phyloP scores from a whole-genome alignment of 2,329 filamentous ascomycete genomes.

The Mycocentrospora acerina region DNA sequence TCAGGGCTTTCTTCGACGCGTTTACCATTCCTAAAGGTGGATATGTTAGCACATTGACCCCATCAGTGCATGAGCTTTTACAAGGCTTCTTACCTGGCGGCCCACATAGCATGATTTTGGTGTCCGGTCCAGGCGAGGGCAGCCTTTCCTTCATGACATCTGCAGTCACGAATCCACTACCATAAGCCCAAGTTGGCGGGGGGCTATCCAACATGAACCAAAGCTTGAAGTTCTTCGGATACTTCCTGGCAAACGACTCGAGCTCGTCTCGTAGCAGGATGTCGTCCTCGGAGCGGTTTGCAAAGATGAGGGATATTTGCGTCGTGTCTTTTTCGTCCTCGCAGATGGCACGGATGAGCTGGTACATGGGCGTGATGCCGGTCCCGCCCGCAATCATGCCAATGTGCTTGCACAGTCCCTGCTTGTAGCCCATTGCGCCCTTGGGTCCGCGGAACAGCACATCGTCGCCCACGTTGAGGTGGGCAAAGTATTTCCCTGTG shows the following conservation, averaged over 20 bases:
- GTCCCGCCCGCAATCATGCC: conserved; percentile 59
- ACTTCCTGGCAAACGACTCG: conserved; percentile 54
- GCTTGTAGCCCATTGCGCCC: conserved; percentile 56
- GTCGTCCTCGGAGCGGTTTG: conserved; percentile 60
- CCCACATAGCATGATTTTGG: conserved; percentile 61
- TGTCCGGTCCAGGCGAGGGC: conserved; percentile 48
- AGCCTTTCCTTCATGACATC: conserved; percentile 54
- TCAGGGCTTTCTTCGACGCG: conserved; percentile 52
- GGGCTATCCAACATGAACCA: conserved; percentile 54
- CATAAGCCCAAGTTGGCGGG: conserved; percentile 11
- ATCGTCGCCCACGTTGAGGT: conserved; percentile 52
- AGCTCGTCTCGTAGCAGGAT: conserved; percentile 61
- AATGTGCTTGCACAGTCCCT: conserved; percentile 44
- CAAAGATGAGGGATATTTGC: conserved; percentile 59
- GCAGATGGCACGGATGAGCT: conserved; percentile 64
- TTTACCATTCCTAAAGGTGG: conserved; percentile 48
- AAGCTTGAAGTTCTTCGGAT: conserved; percentile 56
- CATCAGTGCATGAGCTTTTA: no score
- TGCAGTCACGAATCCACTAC: conserved; percentile 37
- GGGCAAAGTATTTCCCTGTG: conserved; percentile 51
- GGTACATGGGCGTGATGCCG: conserved; percentile 60
- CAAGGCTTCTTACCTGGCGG: conserved; percentile 48
- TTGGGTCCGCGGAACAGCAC: conserved; percentile 59
- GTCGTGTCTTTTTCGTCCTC: conserved; percentile 62
- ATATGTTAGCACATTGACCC: conserved; percentile 19